phyloP scores from a whole-genome alignment of 257 asterid species.

The Capsicum rhomboideum region DNA sequence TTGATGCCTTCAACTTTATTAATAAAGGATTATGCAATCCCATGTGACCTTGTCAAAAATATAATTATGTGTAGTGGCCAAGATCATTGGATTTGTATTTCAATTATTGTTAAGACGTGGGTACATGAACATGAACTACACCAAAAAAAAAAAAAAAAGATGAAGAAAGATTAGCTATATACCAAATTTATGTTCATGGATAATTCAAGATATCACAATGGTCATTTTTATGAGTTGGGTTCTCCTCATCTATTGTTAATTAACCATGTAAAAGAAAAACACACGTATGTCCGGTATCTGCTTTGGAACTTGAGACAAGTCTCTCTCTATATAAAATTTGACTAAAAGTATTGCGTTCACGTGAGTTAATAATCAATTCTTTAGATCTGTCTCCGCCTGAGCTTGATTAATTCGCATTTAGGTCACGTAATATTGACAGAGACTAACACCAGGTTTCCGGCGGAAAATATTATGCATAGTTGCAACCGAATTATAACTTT shows the following conservation, averaged over 20 bases:
- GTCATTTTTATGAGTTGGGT: neutral
- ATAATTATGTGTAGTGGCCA: neutral
- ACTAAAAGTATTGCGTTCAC: too few species aligned
- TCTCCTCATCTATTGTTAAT: neutral
- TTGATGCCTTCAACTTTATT: neutral
- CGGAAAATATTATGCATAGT: neutral
- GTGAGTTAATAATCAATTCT: too few species aligned
- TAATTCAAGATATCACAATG: neutral
- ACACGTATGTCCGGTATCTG: too few species aligned
- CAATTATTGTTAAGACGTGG: neutral
- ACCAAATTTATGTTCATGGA: neutral
- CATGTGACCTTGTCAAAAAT: slow-evolving; percentile 2
- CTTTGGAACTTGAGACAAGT: too few species aligned
- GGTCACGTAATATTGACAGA: too few species aligned
- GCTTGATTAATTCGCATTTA: too few species aligned
- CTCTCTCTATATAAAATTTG: too few species aligned
- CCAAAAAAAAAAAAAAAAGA: neutral
- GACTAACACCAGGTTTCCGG: neutral
- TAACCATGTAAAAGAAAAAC: too few species aligned
- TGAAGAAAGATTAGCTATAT: neutral
- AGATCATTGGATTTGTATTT: neutral
- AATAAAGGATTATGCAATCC: neutral
- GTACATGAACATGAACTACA: neutral
- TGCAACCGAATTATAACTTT: neutral
- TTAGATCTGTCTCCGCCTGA: too few species aligned